Conservation (phyloP, 83 land plant species). For the Diphasiastrum complanatum region DNA sequence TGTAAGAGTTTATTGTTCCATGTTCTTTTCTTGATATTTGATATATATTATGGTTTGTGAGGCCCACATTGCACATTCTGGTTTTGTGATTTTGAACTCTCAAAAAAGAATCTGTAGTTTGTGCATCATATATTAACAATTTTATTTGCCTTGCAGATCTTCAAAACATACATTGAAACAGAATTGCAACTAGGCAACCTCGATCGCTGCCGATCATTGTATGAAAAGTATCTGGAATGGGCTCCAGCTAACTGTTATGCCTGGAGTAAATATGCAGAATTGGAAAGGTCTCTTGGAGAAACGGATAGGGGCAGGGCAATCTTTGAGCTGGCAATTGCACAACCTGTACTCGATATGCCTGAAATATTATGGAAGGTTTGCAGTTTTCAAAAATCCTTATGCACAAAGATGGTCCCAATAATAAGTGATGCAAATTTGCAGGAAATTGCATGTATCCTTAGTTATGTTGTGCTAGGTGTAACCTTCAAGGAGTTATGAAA, state of each 20-base stretch:
- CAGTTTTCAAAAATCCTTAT: too few species aligned
- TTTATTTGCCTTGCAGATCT: slow-evolving; percentile 46
- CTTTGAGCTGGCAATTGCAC: slow-evolving; percentile 87
- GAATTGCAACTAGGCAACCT: slow-evolving; percentile 90
- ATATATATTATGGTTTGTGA: background rate
- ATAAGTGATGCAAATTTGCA: too few species aligned
- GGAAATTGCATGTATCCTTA: too few species aligned
- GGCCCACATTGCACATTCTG: background rate
- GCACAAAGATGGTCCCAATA: too few species aligned
- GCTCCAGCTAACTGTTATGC: slow-evolving; percentile 95
- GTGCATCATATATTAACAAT: background rate
- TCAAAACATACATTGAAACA: slow-evolving; percentile 90
- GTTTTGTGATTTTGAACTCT: background rate
- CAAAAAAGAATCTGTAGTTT: background rate
- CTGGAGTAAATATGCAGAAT: slow-evolving; percentile 90
- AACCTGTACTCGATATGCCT: slow-evolving; percentile 92
- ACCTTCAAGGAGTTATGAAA: too few species aligned
- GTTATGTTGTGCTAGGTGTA: too few species aligned
- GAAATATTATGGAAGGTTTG: slow-evolving; percentile 98
- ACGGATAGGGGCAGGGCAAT: slow-evolving; percentile 78
- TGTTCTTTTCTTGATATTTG: too few species aligned
- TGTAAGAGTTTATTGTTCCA: too few species aligned
- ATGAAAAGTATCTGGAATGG: slow-evolving; percentile 97
- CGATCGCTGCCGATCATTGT: slow-evolving; percentile 69
- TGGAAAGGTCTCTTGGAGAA: slow-evolving; percentile 75